These are phyloP conservation scores for Penicillium digitatum DNA, from an alignment of 2,329 filamentous ascomycete species.

Conservation along the genomic window DNA sequence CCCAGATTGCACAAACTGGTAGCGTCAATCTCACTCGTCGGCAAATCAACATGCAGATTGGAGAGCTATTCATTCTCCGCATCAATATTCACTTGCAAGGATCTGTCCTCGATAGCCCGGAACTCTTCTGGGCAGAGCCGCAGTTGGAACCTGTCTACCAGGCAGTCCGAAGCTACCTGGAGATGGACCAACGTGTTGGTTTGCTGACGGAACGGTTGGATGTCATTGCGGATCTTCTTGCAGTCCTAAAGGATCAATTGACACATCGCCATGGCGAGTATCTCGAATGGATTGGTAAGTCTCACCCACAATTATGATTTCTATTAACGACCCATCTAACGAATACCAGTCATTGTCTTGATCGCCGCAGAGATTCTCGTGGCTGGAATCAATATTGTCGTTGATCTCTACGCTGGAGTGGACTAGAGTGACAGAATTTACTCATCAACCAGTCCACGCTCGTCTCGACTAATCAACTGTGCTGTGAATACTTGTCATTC, in stretches of 20 bases:
- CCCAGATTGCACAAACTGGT: slow-evolving; percentile 86
- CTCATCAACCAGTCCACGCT: neutral
- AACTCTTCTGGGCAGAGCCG: slow-evolving; percentile 97
- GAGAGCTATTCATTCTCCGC: slow-evolving; percentile 92
- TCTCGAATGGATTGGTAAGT: slow-evolving; percentile 81
- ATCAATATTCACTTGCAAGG: slow-evolving; percentile 99
- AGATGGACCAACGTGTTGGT: slow-evolving; percentile 94
- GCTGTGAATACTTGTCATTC: neutral
- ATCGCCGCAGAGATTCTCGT: slow-evolving; percentile 95
- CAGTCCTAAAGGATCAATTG: slow-evolving; percentile 91
- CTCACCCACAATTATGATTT: neutral
- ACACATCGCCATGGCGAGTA: slow-evolving; percentile 90
- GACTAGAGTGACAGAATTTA: slow-evolving; percentile 39
- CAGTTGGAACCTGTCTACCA: slow-evolving; percentile 95
- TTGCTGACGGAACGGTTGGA: slow-evolving; percentile 84
- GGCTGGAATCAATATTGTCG: slow-evolving; percentile 88
- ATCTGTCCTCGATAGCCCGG: slow-evolving; percentile 90
- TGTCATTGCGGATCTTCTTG: slow-evolving; percentile 88
- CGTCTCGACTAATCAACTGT: neutral
- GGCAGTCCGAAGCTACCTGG: slow-evolving; percentile 88
- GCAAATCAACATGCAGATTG: slow-evolving; percentile 99
- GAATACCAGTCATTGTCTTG: slow-evolving; percentile 72
- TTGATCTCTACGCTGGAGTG: slow-evolving; percentile 76
- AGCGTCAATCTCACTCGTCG: slow-evolving; percentile 82
- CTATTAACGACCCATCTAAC: slow-evolving; percentile 14